Evolutionary conservation across 345 rosid genomes (phyloP), one percentile per base, ranked within the genome.

Genomic region (Barbarea vulgaris): DNA sequence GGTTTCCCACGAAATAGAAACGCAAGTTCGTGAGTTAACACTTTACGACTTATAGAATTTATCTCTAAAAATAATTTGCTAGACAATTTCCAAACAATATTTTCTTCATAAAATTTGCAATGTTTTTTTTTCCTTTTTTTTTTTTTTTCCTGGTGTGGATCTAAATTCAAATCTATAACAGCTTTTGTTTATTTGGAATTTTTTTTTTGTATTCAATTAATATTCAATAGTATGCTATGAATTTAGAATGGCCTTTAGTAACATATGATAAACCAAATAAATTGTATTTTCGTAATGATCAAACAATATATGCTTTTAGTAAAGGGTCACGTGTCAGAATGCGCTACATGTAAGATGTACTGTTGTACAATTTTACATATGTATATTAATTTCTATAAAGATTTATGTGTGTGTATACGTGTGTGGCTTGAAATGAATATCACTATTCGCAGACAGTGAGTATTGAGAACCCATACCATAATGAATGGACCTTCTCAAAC

Each of bases 401-500:
- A 44, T 15, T 15, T 15, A 27, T 4, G 7, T 24, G 31, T 33
- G 62, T 27, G 60, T 42, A 37, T 70, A 64, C 67, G 72, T 64
- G 61, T 64, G 61, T 77, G 69, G 76, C 44, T 56, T 48, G 44
- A 64, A 67, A 47, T 47, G 22, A 44, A 64, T 47, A 64, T 54
- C 52, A 42, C 41, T 54, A 56, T 77, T 69, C 30, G 22, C 58
- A 15, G n/a, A 33, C 65, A 70, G 42, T 55, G 52, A 36, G 64
- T 55, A 55, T 15, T 44, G 58, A 54, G 71, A 76, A 65, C 67
- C 69, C 79, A 76, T 61, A 52, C 66, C 72, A 54, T 47, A 64
- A 34, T 70, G 80, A 48, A 56, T 63, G 80, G 72, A 63, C 80
- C 66, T 54, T 69, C 57, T 69, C 57, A 17, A 69, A 76, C 67